phyloP scores from a whole-genome alignment of 768 basidiomycete genomes.

The Hirschioporus abietinus region DNA sequence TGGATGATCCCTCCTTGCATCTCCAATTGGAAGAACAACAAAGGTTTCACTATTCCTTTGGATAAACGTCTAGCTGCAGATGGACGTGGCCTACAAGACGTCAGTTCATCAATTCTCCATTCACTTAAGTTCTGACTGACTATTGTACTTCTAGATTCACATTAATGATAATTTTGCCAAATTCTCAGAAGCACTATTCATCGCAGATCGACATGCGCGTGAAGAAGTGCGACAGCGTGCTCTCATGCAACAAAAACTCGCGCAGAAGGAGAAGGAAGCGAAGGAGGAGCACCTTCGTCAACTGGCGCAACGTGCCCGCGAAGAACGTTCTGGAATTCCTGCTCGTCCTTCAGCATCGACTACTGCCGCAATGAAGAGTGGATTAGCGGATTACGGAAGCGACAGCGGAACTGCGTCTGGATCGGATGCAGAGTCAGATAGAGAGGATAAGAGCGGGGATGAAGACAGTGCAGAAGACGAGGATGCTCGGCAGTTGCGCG shows the following conservation, averaged over 20 bases:
- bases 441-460: conserved; percentile 27
- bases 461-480: conserved; percentile 62
- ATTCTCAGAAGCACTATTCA: conserved; percentile 92
- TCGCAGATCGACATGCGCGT: conserved; percentile 95
- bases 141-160: conserved; percentile 56
- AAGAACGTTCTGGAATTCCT: conserved; percentile 80
- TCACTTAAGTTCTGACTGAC: background rate
- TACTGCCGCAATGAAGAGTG: conserved; percentile 66
- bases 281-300: conserved; percentile 95
- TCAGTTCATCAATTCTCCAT: conserved; percentile 34
- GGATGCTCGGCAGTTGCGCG: conserved; percentile 80
- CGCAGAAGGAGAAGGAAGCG: conserved; percentile 93
- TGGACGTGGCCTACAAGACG: conserved; percentile 97
- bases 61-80: conserved; percentile 98
- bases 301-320: conserved; percentile 91
- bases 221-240: conserved; percentile 96
- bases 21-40: conserved; percentile 99
- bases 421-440: conserved; percentile 36
- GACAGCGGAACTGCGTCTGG: conserved; percentile 65
- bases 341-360: conserved; percentile 57
- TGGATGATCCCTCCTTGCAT: conserved; percentile 99
- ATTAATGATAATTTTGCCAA: conserved; percentile 99
- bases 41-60: conserved; percentile 97
- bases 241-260: conserved; percentile 98
- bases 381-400: conserved; percentile 83